phyloP scores from a whole-genome alignment of 2,329 filamentous ascomycete genomes.

The Alternaria sp. region DNA sequence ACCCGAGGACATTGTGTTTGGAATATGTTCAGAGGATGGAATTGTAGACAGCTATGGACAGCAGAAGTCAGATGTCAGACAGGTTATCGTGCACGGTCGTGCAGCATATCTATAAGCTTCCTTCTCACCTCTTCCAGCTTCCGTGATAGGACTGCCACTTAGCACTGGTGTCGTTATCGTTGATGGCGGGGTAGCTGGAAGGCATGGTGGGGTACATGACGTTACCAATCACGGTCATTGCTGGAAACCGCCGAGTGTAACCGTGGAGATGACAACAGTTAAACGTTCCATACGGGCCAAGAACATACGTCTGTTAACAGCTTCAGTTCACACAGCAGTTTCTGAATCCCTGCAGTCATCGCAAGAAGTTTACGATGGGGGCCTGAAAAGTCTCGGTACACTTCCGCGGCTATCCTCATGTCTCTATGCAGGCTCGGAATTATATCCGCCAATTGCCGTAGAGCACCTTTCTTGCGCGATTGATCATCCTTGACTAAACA shows the following conservation, averaged over 20 bases:
- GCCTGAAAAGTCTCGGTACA: conserved; percentile 1
- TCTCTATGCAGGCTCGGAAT: conserved; percentile 18
- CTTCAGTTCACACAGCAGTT: not conserved
- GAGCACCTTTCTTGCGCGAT: conserved; percentile 4
- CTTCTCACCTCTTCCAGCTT: not conserved
- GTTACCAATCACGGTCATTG: conserved; percentile 9
- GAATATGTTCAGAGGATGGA: not conserved
- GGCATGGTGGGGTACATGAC: conserved; percentile 30
- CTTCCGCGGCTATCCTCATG: conserved; percentile 17
- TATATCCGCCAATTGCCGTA: conserved; percentile 30
- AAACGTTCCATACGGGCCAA: not conserved
- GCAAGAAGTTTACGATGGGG: not conserved
- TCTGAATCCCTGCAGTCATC: not conserved
- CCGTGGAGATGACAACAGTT: conserved; percentile 1
- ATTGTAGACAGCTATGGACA: not conserved
- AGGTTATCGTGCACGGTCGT: not conserved
- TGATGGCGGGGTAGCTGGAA: conserved; percentile 35
- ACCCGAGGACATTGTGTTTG: conserved; percentile 20
- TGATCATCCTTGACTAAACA: conserved; percentile 12
- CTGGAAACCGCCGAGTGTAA: conserved; percentile 14
- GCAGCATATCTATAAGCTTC: not conserved
- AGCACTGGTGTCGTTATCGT: conserved; percentile 15
- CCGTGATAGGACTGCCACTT: not conserved
- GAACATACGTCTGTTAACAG: not conserved
- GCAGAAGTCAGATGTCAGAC: not conserved